Evolutionary conservation across 768 basidiomycete genomes (phyloP).

Genomic region (Crassisporium funariophilum): DNA sequence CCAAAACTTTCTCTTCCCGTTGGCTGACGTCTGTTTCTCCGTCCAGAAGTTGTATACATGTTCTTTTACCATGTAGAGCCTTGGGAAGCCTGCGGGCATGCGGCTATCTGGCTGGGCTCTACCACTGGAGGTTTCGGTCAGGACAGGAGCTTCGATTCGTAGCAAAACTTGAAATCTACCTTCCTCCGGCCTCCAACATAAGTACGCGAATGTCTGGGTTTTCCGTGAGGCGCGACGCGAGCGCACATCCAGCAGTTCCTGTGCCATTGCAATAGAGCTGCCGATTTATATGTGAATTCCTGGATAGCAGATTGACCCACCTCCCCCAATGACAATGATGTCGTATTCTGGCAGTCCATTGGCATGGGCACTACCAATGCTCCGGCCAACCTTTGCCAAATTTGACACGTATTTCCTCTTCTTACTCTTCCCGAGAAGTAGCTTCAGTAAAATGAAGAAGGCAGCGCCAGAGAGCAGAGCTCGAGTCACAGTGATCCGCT

Average conservation of each 20-base stretch:
- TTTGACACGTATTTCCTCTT: background rate
- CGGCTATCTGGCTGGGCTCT: conserved; percentile 35
- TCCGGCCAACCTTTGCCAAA: background rate
- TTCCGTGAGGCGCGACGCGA: conserved; percentile 55
- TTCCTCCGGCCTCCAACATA: conserved; percentile 54
- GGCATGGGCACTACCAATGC: background rate
- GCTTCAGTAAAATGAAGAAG: background rate
- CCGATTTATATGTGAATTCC: background rate
- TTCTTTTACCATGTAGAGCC: conserved; percentile 33
- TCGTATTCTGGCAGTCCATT: background rate
- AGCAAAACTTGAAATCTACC: too few relatives aligned
- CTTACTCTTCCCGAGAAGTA: background rate
- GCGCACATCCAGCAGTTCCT: conserved; percentile 59
- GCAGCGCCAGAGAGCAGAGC: background rate
- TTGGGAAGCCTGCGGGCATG: conserved; percentile 39
- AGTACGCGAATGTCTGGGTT: conserved; percentile 47
- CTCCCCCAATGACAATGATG: background rate
- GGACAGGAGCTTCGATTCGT: too few relatives aligned
- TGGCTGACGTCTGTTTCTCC: conserved; percentile 48
- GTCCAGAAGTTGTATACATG: conserved; percentile 53
- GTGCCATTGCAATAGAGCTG: background rate
- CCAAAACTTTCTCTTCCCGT: conserved; percentile 50
- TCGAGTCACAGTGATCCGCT: background rate
- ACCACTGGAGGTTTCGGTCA: too few relatives aligned
- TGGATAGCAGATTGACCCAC: background rate